A percentile compares a stretch with the other conserved stretches of the same genome.
phyloP scores from a whole-genome alignment of 768 basidiomycete species.

The Xerocomus brunneocitrinus region DNA sequence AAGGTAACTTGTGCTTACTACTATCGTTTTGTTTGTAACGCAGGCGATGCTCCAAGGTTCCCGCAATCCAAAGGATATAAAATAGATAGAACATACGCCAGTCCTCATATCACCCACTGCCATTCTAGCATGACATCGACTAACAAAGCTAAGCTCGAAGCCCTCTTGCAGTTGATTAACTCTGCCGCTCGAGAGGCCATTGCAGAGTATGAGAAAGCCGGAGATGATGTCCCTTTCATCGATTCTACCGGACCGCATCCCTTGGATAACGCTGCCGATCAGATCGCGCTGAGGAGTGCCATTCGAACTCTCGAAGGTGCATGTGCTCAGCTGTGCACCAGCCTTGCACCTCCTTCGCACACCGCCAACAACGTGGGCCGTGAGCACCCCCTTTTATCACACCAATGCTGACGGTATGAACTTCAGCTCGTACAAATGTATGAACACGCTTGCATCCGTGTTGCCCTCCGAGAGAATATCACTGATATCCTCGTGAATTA shows the following conservation, averaged over 20 bases:
- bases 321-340: slow-evolving; percentile 32
- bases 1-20: too few relatives aligned
- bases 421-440: slow-evolving; percentile 24
- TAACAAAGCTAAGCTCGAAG: slow-evolving; percentile 21
- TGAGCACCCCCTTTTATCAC: not conserved
- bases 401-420: not conserved
- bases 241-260: slow-evolving; percentile 33
- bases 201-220: slow-evolving; percentile 29
- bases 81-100: not conserved
- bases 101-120: not conserved
- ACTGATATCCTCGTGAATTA: slow-evolving; percentile 25
- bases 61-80: not conserved
- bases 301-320: slow-evolving; percentile 33
- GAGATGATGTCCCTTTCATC: slow-evolving; percentile 30
- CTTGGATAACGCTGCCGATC: slow-evolving; percentile 29
- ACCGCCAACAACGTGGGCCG: slow-evolving; percentile 30
- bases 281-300: slow-evolving; percentile 20
- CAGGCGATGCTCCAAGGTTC: too few relatives aligned
- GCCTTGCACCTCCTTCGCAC: slow-evolving; percentile 33
- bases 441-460: slow-evolving; percentile 27
- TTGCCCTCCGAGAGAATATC: slow-evolving; percentile 26
- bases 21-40: too few relatives aligned
- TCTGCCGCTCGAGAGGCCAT: slow-evolving; percentile 31
- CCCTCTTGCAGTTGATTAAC: slow-evolving; percentile 30
- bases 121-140: slow-evolving; percentile 9